phyloP scores from a whole-genome alignment of 2,329 filamentous ascomycete genomes.

The Xylariaceae sp. region DNA sequence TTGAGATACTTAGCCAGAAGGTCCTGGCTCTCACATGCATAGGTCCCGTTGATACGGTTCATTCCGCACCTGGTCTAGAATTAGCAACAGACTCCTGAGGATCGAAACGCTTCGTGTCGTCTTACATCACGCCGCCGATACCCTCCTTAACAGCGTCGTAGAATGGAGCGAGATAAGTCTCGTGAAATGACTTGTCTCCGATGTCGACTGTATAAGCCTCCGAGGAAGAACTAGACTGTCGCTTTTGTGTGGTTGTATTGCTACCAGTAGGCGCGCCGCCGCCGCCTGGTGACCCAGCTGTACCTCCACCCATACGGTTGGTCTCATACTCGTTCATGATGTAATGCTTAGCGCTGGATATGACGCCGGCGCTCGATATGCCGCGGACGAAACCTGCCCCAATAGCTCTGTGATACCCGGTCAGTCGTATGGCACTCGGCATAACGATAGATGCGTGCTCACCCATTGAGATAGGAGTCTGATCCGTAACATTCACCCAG shows the following conservation, averaged over 20 bases:
- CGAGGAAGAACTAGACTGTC: neutral
- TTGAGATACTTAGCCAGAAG: constrained; percentile 21
- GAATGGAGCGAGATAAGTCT: constrained; percentile 22
- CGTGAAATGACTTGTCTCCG: constrained; percentile 21
- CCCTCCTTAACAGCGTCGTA: constrained; percentile 16
- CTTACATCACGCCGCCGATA: constrained; percentile 16
- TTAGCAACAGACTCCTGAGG: too few relatives aligned
- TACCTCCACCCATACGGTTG: constrained; percentile 1
- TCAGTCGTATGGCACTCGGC: too few relatives aligned
- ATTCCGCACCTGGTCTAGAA: constrained; percentile 14
- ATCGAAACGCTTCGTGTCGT: too few relatives aligned
- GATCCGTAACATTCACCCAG: constrained; percentile 19
- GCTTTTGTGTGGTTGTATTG: neutral
- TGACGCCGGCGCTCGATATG: constrained; percentile 3
- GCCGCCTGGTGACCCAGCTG: neutral
- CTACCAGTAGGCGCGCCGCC: constrained; percentile 1
- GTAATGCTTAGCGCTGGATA: constrained; percentile 6
- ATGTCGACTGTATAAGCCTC: constrained; percentile 9
- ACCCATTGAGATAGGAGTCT: constrained; percentile 15
- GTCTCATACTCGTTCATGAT: constrained; percentile 13
- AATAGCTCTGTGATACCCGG: neutral
- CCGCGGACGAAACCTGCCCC: neutral
- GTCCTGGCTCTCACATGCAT: constrained; percentile 20
- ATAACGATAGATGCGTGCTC: neutral
- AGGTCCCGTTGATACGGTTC: constrained; percentile 19